phyloP scores from a whole-genome alignment of 1,284 basidiomycete species.

The Moniliella sp. region DNA sequence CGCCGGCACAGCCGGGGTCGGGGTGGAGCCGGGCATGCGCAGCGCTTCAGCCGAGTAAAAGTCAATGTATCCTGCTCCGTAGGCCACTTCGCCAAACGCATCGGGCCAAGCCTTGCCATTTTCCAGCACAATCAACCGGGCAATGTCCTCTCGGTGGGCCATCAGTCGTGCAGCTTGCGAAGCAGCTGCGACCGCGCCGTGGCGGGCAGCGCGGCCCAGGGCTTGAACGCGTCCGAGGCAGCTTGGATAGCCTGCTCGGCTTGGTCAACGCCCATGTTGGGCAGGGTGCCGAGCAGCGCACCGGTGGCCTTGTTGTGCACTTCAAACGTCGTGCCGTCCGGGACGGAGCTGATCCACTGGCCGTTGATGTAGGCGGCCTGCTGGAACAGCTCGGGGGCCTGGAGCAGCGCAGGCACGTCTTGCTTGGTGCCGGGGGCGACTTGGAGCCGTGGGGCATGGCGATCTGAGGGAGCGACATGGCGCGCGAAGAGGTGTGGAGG shows the following conservation, averaged over 20 bases:
- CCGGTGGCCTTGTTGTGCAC: constrained; percentile 31
- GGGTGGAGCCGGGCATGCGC: constrained; percentile 45
- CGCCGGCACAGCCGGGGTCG: constrained; percentile 52
- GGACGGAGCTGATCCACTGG: constrained; percentile 11
- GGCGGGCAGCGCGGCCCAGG: constrained; percentile 23
- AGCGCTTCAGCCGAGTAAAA: constrained; percentile 25
- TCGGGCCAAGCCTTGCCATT: constrained; percentile 28
- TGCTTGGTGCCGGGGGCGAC: no score
- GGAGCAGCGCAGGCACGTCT: no score
- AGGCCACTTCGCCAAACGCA: constrained; percentile 26
- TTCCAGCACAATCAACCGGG: constrained; percentile 29
- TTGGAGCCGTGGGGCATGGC: no score
- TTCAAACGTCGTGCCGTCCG: constrained; percentile 14
- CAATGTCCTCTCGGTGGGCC: constrained; percentile 22
- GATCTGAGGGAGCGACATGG: no score
- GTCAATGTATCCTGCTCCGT: constrained; percentile 28
- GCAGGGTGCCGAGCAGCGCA: constrained; percentile 19
- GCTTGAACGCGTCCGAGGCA: constrained; percentile 15
- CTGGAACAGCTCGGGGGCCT: constrained; percentile 13
- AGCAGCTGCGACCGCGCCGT: constrained; percentile 27
- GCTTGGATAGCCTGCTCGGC: constrained; percentile 21
- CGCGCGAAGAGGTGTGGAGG: no score
- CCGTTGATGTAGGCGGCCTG: constrained; percentile 24
- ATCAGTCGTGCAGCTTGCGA: constrained; percentile 18
- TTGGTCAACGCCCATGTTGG: constrained; percentile 19